phyloP scores from a whole-genome alignment of 495 filamentous ascomycete genomes.

The Penicillium parvum region DNA sequence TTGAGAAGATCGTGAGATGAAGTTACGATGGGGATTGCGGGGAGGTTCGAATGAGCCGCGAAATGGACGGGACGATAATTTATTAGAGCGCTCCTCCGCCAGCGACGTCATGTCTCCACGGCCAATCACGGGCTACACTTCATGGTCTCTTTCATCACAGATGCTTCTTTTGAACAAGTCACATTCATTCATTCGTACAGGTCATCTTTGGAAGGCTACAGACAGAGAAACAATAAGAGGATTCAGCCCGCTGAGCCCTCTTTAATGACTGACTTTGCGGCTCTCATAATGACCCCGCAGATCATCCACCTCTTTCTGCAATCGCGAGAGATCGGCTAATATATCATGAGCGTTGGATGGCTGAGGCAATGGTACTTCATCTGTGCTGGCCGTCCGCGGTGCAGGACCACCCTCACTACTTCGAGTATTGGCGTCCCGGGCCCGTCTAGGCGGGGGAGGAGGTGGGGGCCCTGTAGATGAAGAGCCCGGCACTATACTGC shows the following conservation, averaged over 20 bases:
- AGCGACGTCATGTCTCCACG: slow-evolving; percentile 13
- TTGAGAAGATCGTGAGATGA: neutral
- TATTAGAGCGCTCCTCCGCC: neutral
- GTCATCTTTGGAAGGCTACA: slow-evolving; percentile 2
- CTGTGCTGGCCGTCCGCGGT: slow-evolving; percentile 19
- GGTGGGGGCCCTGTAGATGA: slow-evolving; percentile 40
- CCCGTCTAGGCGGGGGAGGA: slow-evolving; percentile 57
- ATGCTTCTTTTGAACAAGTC: neutral
- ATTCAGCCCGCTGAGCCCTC: slow-evolving; percentile 16
- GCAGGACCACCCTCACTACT: slow-evolving; percentile 32
- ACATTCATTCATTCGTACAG: slow-evolving; percentile 26
- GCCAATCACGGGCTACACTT: no score
- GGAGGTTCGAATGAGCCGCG: slow-evolving; percentile 3
- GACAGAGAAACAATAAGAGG: slow-evolving; percentile 1
- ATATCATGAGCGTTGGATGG: slow-evolving; percentile 50
- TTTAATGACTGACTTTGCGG: slow-evolving; percentile 20
- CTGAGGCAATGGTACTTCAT: slow-evolving; percentile 19
- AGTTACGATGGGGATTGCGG: slow-evolving; percentile 10
- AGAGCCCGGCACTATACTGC: slow-evolving; percentile 29
- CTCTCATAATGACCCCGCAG: slow-evolving; percentile 54
- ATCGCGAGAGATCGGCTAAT: slow-evolving; percentile 59
- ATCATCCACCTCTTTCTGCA: slow-evolving; percentile 71
- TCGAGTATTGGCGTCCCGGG: slow-evolving; percentile 51
- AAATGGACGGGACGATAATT: slow-evolving; percentile 1
- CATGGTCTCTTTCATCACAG: no score